Base-by-base conservation (phyloP, 2,329 filamentous ascomycete species). In the Fusarium verticillioides region DNA sequence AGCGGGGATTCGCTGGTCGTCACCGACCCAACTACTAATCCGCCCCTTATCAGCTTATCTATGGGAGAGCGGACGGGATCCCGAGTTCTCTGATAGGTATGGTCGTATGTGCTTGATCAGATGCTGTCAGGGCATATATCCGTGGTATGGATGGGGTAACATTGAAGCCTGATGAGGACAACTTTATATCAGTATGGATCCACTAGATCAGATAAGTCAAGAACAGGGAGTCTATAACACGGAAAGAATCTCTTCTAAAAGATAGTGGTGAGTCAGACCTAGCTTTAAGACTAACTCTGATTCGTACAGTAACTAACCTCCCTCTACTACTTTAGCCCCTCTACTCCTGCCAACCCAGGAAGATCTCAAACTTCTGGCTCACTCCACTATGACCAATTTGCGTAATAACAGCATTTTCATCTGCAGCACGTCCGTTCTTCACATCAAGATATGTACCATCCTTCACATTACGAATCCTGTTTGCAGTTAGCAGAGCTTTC, bases 51-150 rank as follows among this genome's bases (percentile, higher is more conserved):
- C 42, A 44, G 42, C 42, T 44, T 44, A 44, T 44, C 42, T 44
- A 44, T 44, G 42, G 42, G 42, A 43, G 42, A 47, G 26, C 44
- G 28, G 44, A 47, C 46, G 46, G 47, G 47, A 50, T 50, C 28
- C 47, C 30, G 47, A 52, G n/a, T 52, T 50, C 11, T 50, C 47
- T 52, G 30, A 50, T 36, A 50, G 47, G 47, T 52, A 52, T 52
- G 30, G n/a, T 52, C 47, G 30, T 52, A 52, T 36, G 49, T 26
- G 26, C 26, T 26, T 23, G 23, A 23, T 4, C 23, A 23, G 23
- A 23, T 23, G 23, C 11, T 32, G 30, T 32, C 11, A 32, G 30
- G 30, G 28, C 28, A 9, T 30, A 30, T 30, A 30, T 23, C 23
- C 23, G 23, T 23, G 23, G 23, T 23, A 23, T 23, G 23, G 23